A percentile compares a stretch with the other conserved stretches of the same genome.
phyloP scores from a whole-genome alignment of 2,329 filamentous ascomycete genomes.

The Ophiostoma himal-ulmi region DNA sequence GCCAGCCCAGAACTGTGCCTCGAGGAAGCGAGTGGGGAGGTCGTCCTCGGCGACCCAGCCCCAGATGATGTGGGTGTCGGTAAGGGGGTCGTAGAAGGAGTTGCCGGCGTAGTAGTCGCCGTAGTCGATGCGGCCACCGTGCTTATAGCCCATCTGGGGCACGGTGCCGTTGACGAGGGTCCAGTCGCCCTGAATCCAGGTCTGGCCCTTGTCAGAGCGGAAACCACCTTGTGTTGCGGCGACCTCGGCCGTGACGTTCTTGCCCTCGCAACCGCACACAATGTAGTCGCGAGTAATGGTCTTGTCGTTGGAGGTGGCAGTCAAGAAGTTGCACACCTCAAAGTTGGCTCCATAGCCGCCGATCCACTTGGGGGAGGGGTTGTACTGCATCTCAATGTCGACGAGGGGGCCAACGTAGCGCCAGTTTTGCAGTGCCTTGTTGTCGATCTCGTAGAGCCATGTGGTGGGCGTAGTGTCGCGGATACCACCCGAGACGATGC shows the following conservation, averaged over 20 bases:
- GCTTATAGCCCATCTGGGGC: slow-evolving; percentile 33
- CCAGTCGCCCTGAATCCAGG: slow-evolving; percentile 10
- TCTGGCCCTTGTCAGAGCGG: slow-evolving; percentile 14
- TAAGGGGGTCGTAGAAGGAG: slow-evolving; percentile 42
- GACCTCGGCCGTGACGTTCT: slow-evolving; percentile 36
- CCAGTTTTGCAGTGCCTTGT: slow-evolving; percentile 40
- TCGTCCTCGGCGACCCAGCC: slow-evolving; percentile 50
- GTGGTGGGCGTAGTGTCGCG: slow-evolving; percentile 36
- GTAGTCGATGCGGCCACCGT: slow-evolving; percentile 44
- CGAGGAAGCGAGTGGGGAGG: slow-evolving; percentile 35
- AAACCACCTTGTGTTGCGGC: slow-evolving; percentile 31
- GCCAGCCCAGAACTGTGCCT: slow-evolving; percentile 46
- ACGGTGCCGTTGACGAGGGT: slow-evolving; percentile 20
- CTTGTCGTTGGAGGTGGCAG: slow-evolving; percentile 32
- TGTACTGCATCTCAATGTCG: slow-evolving; percentile 29
- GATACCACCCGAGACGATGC: slow-evolving; percentile 44
- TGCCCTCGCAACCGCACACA: slow-evolving; percentile 40
- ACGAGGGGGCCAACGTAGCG: slow-evolving; percentile 40
- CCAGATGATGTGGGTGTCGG: slow-evolving; percentile 39
- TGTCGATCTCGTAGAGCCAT: slow-evolving; percentile 42
- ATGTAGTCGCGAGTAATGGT: slow-evolving; percentile 36
- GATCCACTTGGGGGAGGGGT: slow-evolving; percentile 35
- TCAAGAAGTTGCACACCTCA: slow-evolving; percentile 45
- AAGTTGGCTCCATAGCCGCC: slow-evolving; percentile 48
- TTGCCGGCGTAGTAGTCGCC: slow-evolving; percentile 46